Evolutionary conservation across 352 stramenopile species (phyloP), one percentile per base, ranked within the genome.

Genomic region (Globisporangium mamillatum): DNA sequence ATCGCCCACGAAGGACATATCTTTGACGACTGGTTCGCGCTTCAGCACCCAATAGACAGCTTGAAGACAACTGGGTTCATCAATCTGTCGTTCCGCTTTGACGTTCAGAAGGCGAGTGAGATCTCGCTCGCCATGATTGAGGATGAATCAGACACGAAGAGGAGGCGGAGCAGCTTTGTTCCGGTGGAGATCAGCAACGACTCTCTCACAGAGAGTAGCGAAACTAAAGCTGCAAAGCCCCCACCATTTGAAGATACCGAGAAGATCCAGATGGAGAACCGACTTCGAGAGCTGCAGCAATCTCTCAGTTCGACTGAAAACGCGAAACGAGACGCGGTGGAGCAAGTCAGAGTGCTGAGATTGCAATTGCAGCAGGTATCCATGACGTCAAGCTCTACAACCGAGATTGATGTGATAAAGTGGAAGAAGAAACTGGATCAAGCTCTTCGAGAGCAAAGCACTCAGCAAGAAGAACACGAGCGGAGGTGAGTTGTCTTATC

Each of bases 1-100:
- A 86, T 95, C 24, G 74, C 84, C 0, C 78, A 82, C 25, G 86
- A 95, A 71, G 88, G 88, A 2, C 78, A 91, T 29, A 73, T 92
- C 48, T 87, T 93, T 27, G 75, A 93, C 41, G 84, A 91, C 22
- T 87, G 76, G 48, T 79, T 93, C 29, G 63, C 66, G 3, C 71
- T 94, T 12, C 60, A 78, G 18, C 66, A 88, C 46, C 72, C 84
- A 9, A 68, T 63, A 22, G 65, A 77, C 22, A 25, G 58, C 0
- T 41, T 55, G 1, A 54, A 63, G 22, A 72, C 69, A 9, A 72
- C 66, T 16, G 84, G 86, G 1, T 73, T 78, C 38, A 36, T 89
- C 8, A 78, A 81, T 24, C 12, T 94, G 14, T 68, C 81, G 0
- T 90, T 87, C 63, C 72, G 74, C 4, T 94, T 94, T 69, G 79